These are phyloP conservation scores for Pseudogymnoascus sp. DNA, from an alignment of 2,329 filamentous ascomycete species.

Conservation along the genomic window DNA sequence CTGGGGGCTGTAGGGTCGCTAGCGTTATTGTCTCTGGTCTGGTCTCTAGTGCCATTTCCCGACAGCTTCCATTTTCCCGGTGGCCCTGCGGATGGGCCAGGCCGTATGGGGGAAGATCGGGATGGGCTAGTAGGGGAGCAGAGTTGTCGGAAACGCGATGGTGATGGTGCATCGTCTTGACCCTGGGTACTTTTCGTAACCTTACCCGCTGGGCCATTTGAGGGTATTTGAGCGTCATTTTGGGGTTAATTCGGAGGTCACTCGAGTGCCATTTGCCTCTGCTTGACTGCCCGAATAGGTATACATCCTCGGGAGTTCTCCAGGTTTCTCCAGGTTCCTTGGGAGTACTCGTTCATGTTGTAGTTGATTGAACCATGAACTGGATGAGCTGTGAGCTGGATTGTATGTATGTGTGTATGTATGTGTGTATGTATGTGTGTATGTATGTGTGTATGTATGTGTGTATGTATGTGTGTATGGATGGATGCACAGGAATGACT, in stretches of 20 bases:
- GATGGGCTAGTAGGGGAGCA: background rate
- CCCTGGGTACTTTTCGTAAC: background rate
- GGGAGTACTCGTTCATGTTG: background rate
- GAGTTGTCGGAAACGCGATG: background rate
- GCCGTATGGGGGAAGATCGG: background rate
- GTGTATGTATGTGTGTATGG: background rate
- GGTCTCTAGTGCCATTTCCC: background rate
- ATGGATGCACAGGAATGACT: background rate
- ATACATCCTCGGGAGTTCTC: background rate
- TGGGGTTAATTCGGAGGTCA: background rate
- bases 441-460: background rate
- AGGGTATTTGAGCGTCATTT: background rate
- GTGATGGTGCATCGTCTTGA: background rate
- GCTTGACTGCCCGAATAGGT: background rate
- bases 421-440: background rate
- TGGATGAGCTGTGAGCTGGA: background rate
- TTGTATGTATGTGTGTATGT: background rate
- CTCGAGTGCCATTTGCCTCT: background rate
- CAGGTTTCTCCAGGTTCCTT: background rate
- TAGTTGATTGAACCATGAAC: background rate
- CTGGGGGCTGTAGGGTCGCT: background rate
- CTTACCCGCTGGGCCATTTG: background rate
- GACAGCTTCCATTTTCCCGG: conserved; percentile 5
- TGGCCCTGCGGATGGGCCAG: conserved; percentile 7
- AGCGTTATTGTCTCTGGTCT: background rate